Evolutionary conservation across 169 alveolate genomes (phyloP), one percentile per base, ranked within the genome.

Genomic region (Babesia bovis): DNA sequence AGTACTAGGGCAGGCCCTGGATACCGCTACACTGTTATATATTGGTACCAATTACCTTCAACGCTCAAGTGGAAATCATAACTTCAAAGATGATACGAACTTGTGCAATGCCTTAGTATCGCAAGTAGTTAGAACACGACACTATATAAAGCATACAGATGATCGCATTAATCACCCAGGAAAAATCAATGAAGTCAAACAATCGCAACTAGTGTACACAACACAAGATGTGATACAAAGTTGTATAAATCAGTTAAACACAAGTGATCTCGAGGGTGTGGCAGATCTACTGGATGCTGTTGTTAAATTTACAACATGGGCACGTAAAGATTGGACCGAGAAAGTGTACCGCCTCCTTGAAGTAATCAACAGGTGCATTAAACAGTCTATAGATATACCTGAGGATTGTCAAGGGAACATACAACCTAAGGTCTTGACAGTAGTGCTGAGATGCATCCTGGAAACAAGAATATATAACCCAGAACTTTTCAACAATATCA

Each of bases 241-340:
- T 19, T 17, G 50, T 36, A 45, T 3, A 1, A 10, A 2, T n/a
- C 10, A 50, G 6, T 26, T 47, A 30, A n/a, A n/a, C n/a, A n/a
- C n/a, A n/a, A n/a, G n/a, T 19, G 85, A 77, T 77, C 4, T 77
- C 7, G 82, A 77, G 55, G 85, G 82, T 5, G 25, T 67, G 17
- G 67, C 65, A 12, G 85, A 77, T 33, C 68, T 55, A 9, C 13
- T 77, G 32, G 85, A 77, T 30, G 42, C 79, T 2, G 9, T 59
- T 17, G 76, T 63, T 5, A 38, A 38, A 13, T 7, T 38, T 38
- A n/a, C n/a, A n/a, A n/a, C n/a, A n/a, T n/a, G n/a, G n/a, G n/a
- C n/a, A n/a, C n/a, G n/a, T n/a, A 38, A 38, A 9, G 45, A 38
- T 9, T 38, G n/a, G 7, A 19, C 38, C 21, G 44, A 13, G 15